Evolutionary conservation across 75 land plant species (phyloP), one percentile per base, ranked within the genome.

Genomic region (Adiantum capillusveneris): DNA sequence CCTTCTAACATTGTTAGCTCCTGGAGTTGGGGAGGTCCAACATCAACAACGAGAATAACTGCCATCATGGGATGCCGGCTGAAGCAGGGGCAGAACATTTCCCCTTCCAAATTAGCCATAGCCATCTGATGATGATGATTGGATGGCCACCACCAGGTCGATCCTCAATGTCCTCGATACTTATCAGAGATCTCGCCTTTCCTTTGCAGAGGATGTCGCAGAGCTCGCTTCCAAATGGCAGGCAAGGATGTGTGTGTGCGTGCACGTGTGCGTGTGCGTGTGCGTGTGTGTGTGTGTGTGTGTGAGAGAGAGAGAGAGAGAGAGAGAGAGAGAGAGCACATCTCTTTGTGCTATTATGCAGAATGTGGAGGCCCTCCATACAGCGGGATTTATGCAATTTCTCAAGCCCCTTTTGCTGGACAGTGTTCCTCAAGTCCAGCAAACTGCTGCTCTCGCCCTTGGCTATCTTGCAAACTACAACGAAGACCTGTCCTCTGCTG

Each of bases 131-230:
- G n/a, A n/a, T n/a, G n/a, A n/a, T n/a, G n/a, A n/a, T n/a, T 34
- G 37, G 27, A 53, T 53, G 45, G 55, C 55, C 24, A 68, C 74
- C 25, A 64, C 67, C 41, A 63, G 74, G 19, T 59, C 67, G 25
- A 65, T 71, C 51, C 68, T 71, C 26, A 68, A 71, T n/a, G 62
- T 64, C 25, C 56, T 71, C 18, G 74, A 71, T 42, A 58, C 9
- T 39, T 71, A 37, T 45, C 68, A 71, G 58, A 71, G 64, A 29
- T 51, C 74, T 39, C 36, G 65, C n/a, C 37, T 25, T 19, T 27
- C 50, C 14, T 71, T 71, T 49, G 68, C 53, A 3, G 24, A 57
- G 13, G 22, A 31, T 7, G 44, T 56, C 25, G 61, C 74, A 9
- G 74, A 71, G 42, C 53, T 71, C 39, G 60, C 72, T 3, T 54